Evolutionary conservation across 2,329 filamentous ascomycete species (phyloP).

Genomic region (Cylindrodendrum hubeiense): DNA sequence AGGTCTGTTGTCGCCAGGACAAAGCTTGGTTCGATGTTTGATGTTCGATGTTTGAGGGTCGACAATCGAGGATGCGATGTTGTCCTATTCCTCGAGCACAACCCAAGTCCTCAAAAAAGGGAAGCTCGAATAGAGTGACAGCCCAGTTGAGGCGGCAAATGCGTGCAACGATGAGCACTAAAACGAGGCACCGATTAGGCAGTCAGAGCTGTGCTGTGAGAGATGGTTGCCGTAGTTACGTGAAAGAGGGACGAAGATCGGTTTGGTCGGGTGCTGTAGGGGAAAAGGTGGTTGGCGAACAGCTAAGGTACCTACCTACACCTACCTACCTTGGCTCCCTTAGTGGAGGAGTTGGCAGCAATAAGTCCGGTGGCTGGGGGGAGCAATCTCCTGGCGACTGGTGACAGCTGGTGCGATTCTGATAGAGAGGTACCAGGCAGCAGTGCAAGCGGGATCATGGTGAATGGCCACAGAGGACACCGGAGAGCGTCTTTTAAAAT

Average conservation of each 20-base stretch:
- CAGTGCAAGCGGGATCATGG: neutral
- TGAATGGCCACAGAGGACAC: neutral
- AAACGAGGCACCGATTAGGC: neutral
- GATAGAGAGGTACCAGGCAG: constrained; percentile 39
- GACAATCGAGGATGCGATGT: neutral
- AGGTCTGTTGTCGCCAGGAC: neutral
- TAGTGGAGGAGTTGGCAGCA: constrained; percentile 2
- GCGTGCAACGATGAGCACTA: neutral
- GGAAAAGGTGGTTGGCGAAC: constrained; percentile 3
- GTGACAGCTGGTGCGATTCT: constrained; percentile 38
- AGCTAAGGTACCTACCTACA: neutral
- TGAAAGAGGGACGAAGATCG: neutral
- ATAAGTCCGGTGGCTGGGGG: constrained; percentile 45
- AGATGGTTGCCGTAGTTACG: constrained; percentile 5
- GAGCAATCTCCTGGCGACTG: constrained; percentile 15
- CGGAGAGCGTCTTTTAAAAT: neutral
- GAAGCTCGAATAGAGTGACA: neutral
- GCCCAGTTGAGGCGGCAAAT: neutral
- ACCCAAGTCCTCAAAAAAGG: neutral
- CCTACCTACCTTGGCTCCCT: no score
- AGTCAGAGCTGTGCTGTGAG: neutral
- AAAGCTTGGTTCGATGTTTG: neutral
- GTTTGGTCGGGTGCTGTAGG: neutral
- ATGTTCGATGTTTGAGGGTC: neutral
- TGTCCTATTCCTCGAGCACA: neutral